Base-by-base conservation (phyloP, 768 basidiomycete genomes). In the Amanita inopinata region DNA sequence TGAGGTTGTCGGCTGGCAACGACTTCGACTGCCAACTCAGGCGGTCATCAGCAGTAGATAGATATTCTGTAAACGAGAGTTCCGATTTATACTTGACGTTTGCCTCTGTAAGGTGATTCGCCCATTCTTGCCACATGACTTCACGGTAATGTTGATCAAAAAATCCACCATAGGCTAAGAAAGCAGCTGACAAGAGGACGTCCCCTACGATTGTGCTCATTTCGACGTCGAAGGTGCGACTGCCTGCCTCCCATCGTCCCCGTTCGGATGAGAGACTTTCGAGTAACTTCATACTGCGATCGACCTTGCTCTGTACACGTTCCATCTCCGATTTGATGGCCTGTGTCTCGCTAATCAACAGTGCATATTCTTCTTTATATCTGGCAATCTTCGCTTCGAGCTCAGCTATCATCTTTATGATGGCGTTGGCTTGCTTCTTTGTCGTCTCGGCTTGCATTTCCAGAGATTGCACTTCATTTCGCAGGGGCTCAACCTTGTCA, bases 151-250 rank as follows among this genome's bases (percentile, higher is more conserved):
- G 83, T 60, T 99, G 96, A 59, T 99, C 96, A 59, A 98, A 99
- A 78, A 91, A 98, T 40, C 96, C 96, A 15, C 86, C 83, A 53
- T 99, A 99, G 1, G 96, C 93, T 46, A 98, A 64, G 78, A 97
- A 98, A 0, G 89, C 96, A 1, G 94, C 85, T 31, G 94, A 96
- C 25, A 98, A 73, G 22, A 99, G 65, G 33, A 97, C 93, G 58
- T 99, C 94, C 18, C 96, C 96, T 25, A 93, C 90, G 49, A 98
- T 93, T 32, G 96, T 99, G 58, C 89, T 85, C 94, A 98, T 98
- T 61, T 98, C 94, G 1, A 82, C 78, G 53, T 97, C 96, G 58
- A 99, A 99, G 0, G 92, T 92, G 38, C 83, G 80, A 60, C 93
- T 97, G 24, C 92, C 91, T 3, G 77, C 66, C 59, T 98, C 92